Evolutionary conservation across 2,329 filamentous ascomycete genomes (phyloP).

Genomic region (Rhinocladiella similis): DNA sequence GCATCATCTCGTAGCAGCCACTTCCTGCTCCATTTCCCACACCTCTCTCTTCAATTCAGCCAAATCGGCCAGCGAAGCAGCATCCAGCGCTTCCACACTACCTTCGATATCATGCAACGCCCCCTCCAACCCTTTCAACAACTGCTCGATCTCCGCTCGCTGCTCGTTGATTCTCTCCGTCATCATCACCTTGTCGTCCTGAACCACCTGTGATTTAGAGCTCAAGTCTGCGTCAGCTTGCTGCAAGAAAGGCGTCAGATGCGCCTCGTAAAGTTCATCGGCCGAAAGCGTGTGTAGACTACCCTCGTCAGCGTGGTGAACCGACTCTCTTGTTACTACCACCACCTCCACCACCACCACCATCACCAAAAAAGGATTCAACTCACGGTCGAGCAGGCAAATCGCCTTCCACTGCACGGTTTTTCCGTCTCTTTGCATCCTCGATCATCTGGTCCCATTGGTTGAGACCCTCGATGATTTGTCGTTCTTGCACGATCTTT

Average conservation of each 20-base stretch:
- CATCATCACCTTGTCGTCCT: slow-evolving; percentile 54
- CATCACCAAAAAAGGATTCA: background rate
- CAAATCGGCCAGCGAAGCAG: slow-evolving; percentile 29
- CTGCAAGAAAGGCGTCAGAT: slow-evolving; percentile 58
- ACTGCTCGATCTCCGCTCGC: slow-evolving; percentile 56
- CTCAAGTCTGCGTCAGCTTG: slow-evolving; percentile 52
- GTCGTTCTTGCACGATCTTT: slow-evolving; percentile 56
- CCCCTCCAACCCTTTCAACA: slow-evolving; percentile 57
- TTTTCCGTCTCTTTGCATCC: slow-evolving; percentile 57
- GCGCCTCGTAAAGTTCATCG: slow-evolving; percentile 57
- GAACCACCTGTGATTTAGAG: slow-evolving; percentile 48
- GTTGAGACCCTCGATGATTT: slow-evolving; percentile 59
- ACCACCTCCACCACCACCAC: too few relatives aligned
- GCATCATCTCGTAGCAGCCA: slow-evolving; percentile 32
- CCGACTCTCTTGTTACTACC: too few relatives aligned
- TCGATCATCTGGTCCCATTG: slow-evolving; percentile 60
- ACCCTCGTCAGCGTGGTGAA: slow-evolving; percentile 9
- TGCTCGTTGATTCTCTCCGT: slow-evolving; percentile 54
- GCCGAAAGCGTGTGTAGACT: slow-evolving; percentile 62
- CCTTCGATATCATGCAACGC: slow-evolving; percentile 59
- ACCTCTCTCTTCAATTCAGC: slow-evolving; percentile 43
- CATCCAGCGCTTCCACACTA: slow-evolving; percentile 44
- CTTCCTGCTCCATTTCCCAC: slow-evolving; percentile 45
- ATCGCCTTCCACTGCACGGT: slow-evolving; percentile 34
- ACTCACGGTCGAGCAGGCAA: slow-evolving; percentile 22